Evolutionary conservation across 140 eudicot species (phyloP).

Genomic region (Bidens hawaiensis): DNA sequence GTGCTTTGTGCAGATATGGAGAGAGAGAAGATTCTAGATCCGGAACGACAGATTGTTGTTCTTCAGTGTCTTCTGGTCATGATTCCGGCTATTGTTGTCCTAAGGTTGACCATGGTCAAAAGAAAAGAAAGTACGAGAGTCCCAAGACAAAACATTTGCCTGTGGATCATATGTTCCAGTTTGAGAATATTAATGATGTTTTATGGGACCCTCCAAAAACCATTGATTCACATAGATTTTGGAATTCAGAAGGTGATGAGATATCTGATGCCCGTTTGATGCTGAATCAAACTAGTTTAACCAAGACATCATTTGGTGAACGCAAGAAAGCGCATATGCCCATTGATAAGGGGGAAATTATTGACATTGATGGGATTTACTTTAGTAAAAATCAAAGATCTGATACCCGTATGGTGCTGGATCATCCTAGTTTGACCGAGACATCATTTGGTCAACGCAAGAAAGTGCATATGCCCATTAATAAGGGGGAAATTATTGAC

Average conservation of each 20-base stretch:
- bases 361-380: slow-evolving; percentile 33
- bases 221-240: slow-evolving; percentile 20
- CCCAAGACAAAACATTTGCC: slow-evolving; percentile 25
- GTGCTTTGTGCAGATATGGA: slow-evolving; percentile 59
- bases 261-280: slow-evolving; percentile 30
- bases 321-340: no score
- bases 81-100: slow-evolving; percentile 45
- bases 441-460: slow-evolving; percentile 32
- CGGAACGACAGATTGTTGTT: slow-evolving; percentile 85
- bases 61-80: slow-evolving; percentile 83
- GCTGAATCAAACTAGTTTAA: no score
- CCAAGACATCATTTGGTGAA: no score
- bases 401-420: slow-evolving; percentile 18
- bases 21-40: slow-evolving; percentile 91
- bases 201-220: slow-evolving; percentile 33
- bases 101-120: slow-evolving; percentile 39
- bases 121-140: slow-evolving; percentile 50
- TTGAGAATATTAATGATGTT: slow-evolving; percentile 34
- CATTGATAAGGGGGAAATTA: no score
- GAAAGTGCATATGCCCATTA: slow-evolving; percentile 27
- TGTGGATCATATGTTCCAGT: slow-evolving; percentile 27
- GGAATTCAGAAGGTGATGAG: slow-evolving; percentile 39
- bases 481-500: slow-evolving; percentile 66
- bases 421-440: slow-evolving; percentile 27
- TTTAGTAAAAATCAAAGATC: slow-evolving; percentile 25